phyloP scores from a whole-genome alignment of 1,139 yeast genomes.

The Protomyces inouyei region DNA sequence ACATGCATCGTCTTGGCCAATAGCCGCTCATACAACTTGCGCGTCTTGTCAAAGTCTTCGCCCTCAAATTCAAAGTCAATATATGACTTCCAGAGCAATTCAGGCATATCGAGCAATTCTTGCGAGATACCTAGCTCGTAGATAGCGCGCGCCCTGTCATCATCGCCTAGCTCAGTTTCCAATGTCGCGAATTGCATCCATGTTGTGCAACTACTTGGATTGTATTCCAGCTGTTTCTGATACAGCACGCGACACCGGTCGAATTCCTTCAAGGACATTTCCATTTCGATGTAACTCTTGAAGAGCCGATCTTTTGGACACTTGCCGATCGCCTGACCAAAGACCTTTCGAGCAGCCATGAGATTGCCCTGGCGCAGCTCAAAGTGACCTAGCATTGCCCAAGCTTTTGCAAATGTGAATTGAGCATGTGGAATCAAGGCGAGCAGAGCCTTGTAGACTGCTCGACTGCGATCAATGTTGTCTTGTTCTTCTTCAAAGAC shows the following conservation, averaged over 20 bases:
- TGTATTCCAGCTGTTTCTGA: slow-evolving; percentile 59
- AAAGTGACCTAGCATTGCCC: slow-evolving; percentile 69
- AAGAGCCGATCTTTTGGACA: slow-evolving; percentile 59
- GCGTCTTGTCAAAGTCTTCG: slow-evolving; percentile 53
- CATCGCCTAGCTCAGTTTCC: slow-evolving; percentile 67
- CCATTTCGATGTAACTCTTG: slow-evolving; percentile 55
- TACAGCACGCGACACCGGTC: slow-evolving; percentile 71
- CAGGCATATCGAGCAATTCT: slow-evolving; percentile 37
- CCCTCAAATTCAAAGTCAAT: slow-evolving; percentile 60
- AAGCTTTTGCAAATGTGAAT: slow-evolving; percentile 66
- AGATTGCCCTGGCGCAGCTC: slow-evolving; percentile 59
- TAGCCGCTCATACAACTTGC: slow-evolving; percentile 49
- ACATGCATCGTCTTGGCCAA: slow-evolving; percentile 43
- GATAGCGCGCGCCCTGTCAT: slow-evolving; percentile 60
- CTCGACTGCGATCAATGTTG: slow-evolving; percentile 49
- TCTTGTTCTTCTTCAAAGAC: slow-evolving; percentile 54
- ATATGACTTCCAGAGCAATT: slow-evolving; percentile 48
- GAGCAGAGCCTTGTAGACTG: slow-evolving; percentile 50
- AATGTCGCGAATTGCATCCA: slow-evolving; percentile 63
- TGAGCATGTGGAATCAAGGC: slow-evolving; percentile 52
- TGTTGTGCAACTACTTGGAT: slow-evolving; percentile 44
- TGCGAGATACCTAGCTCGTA: slow-evolving; percentile 48
- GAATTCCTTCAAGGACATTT: slow-evolving; percentile 58
- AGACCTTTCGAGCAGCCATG: slow-evolving; percentile 55
- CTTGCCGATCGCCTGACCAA: slow-evolving; percentile 69